Percentiles rank a stretch among this genome's conserved stretches.
Evolutionary conservation across 2,329 filamentous ascomycete genomes (phyloP).

Genomic region (Paramyrothecium roridum): DNA sequence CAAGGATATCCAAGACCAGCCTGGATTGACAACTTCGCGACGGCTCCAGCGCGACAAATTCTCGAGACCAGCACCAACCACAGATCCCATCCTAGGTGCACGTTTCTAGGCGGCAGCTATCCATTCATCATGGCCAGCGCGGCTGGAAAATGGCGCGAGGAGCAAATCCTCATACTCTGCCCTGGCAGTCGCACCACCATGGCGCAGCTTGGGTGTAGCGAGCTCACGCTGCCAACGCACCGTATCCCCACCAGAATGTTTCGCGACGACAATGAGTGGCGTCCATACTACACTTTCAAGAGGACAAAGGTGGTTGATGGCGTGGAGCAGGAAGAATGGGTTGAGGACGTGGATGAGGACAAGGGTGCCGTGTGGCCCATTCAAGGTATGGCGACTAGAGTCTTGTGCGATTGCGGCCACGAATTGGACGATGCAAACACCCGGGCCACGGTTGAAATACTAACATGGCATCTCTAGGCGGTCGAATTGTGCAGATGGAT

Average conservation of each 20-base stretch:
- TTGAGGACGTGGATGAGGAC: conserved; percentile 83
- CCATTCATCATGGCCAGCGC: conserved; percentile 48
- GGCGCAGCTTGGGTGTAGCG: conserved; percentile 84
- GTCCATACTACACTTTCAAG: conserved; percentile 74
- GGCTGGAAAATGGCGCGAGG: conserved; percentile 60
- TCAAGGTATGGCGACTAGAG: conserved; percentile 38
- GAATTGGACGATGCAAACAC: not conserved
- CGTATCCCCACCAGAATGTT: conserved; percentile 96
- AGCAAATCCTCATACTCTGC: conserved; percentile 68
- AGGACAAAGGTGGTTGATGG: conserved; percentile 51
- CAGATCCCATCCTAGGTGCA: not conserved
- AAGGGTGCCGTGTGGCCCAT: conserved; percentile 92
- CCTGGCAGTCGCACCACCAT: conserved; percentile 86
- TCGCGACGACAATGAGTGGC: conserved; percentile 72
- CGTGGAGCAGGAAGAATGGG: conserved; percentile 63
- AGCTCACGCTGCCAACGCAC: conserved; percentile 86
- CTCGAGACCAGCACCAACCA: conserved; percentile 1
- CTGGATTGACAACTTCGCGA: conserved; percentile 15
- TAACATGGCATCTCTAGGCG: conserved; percentile 43
- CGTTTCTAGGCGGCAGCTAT: conserved; percentile 1
- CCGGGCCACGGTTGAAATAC: not conserved
- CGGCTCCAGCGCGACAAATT: conserved; percentile 6
- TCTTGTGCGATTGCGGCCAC: conserved; percentile 4
- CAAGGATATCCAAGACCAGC: conserved; percentile 15
- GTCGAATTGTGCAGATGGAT: conserved; percentile 83